Conservation (phyloP, 805 yeast genomes). For the Wickerhamiella nectarea region DNA sequence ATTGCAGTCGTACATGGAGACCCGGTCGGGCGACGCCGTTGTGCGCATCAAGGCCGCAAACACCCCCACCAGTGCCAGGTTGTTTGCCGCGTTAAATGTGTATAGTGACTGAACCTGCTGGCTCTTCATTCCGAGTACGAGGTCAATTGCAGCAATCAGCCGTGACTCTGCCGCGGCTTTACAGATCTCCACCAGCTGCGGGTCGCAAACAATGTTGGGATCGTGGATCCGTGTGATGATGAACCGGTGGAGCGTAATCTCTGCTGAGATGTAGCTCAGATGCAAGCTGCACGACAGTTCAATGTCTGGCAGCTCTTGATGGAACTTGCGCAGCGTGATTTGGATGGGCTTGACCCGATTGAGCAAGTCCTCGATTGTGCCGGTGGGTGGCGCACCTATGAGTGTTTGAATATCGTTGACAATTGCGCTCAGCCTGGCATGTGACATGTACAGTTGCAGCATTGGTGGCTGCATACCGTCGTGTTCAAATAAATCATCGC, state of each 20-base stretch:
- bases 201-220: conserved; percentile 32
- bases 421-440: conserved; percentile 24
- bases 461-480: conserved; percentile 32
- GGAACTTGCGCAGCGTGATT: conserved; percentile 27
- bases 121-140: conserved; percentile 57
- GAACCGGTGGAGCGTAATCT: conserved; percentile 67
- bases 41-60: conserved; percentile 76
- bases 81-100: conserved; percentile 71
- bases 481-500: conserved; percentile 23
- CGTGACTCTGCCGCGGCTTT: conserved; percentile 77
- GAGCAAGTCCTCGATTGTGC: conserved; percentile 41
- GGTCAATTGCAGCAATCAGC: conserved; percentile 66
- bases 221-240: conserved; percentile 22
- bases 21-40: conserved; percentile 41
- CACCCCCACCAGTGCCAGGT: conserved; percentile 70
- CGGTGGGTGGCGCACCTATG: conserved; percentile 2
- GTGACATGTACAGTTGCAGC: conserved; percentile 28
- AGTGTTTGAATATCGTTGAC: conserved; percentile 29
- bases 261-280: conserved; percentile 78
- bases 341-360: conserved; percentile 49
- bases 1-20: conserved; percentile 48
- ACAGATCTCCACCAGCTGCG: conserved; percentile 51
- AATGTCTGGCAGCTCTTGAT: conserved; percentile 17
- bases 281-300: conserved; percentile 27
- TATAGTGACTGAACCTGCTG: conserved; percentile 83